A percentile compares a stretch with the other conserved stretches of the same genome.
These are phyloP conservation scores for Termitomyces sp. DNA, from an alignment of 768 basidiomycete species.

Conservation along the genomic window DNA sequence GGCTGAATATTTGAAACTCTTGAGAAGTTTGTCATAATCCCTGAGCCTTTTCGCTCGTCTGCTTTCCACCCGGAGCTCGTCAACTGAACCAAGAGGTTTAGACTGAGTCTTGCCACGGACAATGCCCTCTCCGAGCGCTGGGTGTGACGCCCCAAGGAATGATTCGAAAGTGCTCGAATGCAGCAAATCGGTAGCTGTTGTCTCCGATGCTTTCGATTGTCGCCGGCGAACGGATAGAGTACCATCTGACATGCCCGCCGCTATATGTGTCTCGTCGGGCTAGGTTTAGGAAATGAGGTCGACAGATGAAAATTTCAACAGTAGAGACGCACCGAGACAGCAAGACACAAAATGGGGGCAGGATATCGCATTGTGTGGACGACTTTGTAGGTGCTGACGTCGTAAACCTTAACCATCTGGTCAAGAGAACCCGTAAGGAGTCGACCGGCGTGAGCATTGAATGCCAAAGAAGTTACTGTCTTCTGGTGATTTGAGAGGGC, in stretches of 20 bases:
- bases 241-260: constrained; percentile 96
- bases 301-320: neutral
- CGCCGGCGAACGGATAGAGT: constrained; percentile 95
- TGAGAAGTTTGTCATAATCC: constrained; percentile 87
- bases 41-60: constrained; percentile 65
- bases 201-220: constrained; percentile 68
- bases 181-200: constrained; percentile 31
- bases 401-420: constrained; percentile 99
- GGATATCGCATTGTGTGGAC: constrained; percentile 99
- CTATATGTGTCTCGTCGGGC: constrained; percentile 96
- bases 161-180: constrained; percentile 61
- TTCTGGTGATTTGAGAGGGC: constrained; percentile 98
- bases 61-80: constrained; percentile 77
- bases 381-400: constrained; percentile 89
- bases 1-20: constrained; percentile 90
- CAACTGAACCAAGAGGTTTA: constrained; percentile 51
- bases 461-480: constrained; percentile 85
- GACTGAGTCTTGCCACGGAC: constrained; percentile 36
- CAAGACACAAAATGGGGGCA: constrained; percentile 84
- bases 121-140: constrained; percentile 50
- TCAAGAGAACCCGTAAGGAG: constrained; percentile 90
- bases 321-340: constrained; percentile 69
- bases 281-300: constrained; percentile 25
- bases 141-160: constrained; percentile 52
- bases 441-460: constrained; percentile 69